phyloP scores from a whole-genome alignment of 2,329 filamentous ascomycete genomes.

The Fusarium citri region DNA sequence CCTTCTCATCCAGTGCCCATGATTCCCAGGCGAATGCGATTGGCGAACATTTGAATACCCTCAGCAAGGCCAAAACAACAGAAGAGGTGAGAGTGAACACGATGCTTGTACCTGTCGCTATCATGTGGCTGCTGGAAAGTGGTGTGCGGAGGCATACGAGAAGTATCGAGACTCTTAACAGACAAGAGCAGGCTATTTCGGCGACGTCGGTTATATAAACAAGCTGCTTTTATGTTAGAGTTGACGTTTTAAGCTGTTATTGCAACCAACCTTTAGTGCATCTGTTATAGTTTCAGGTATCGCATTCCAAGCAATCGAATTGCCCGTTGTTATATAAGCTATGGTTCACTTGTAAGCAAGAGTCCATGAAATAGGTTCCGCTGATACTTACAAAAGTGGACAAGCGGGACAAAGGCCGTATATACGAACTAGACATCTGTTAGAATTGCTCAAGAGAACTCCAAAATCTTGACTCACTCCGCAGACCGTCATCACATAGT shows the following conservation, averaged over 20 bases:
- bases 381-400: constrained; percentile 22
- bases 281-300: constrained; percentile 15
- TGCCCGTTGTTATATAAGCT: constrained; percentile 19
- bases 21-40: constrained; percentile 51
- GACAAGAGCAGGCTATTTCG: constrained; percentile 53
- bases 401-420: constrained; percentile 29
- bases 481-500: constrained; percentile 54
- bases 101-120: constrained; percentile 50
- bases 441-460: background rate
- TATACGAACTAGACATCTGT: constrained; percentile 41
- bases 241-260: background rate
- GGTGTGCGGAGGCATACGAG: constrained; percentile 55
- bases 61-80: constrained; percentile 52
- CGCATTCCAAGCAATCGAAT: constrained; percentile 10
- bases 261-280: constrained; percentile 26
- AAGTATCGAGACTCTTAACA: constrained; percentile 56
- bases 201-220: constrained; percentile 49
- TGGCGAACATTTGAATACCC: constrained; percentile 56
- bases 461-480: constrained; percentile 42
- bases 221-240: constrained; percentile 34
- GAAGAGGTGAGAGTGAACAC: constrained; percentile 51
- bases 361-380: too few relatives aligned
- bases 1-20: constrained; percentile 29
- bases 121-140: constrained; percentile 49
- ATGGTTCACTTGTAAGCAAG: constrained; percentile 4